Conservation (phyloP, 148 eudicot species). For the Agrostemma githago region DNA sequence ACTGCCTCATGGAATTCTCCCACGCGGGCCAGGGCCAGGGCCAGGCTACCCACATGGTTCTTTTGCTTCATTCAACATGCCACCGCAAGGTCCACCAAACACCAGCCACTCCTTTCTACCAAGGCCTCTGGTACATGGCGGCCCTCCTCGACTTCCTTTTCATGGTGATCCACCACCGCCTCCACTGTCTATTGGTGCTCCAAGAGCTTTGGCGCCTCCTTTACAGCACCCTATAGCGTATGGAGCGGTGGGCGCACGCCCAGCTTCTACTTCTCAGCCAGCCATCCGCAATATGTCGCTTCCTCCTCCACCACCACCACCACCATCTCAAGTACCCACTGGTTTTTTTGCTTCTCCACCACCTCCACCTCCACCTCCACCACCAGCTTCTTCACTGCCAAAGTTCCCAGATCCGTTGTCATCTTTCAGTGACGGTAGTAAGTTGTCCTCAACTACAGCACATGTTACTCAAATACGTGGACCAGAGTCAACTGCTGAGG, state of each 20-base stretch:
- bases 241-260: slow-evolving; percentile 28
- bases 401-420: slow-evolving; percentile 40
- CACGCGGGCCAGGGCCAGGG: slow-evolving; percentile 31
- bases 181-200: slow-evolving; percentile 24
- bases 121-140: slow-evolving; percentile 36
- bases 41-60: slow-evolving; percentile 36
- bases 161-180: slow-evolving; percentile 30
- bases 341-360: slow-evolving; percentile 26
- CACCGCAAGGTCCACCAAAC: slow-evolving; percentile 35
- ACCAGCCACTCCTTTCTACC: slow-evolving; percentile 36
- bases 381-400: slow-evolving; percentile 47
- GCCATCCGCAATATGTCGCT: slow-evolving; percentile 26
- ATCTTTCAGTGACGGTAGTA: slow-evolving; percentile 17
- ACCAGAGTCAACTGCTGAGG: slow-evolving; percentile 26
- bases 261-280: slow-evolving; percentile 27
- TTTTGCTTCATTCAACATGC: slow-evolving; percentile 24
- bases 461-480: slow-evolving; percentile 18
- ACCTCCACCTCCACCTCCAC: slow-evolving; percentile 50
- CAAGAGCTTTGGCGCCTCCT: slow-evolving; percentile 21
- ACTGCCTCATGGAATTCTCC: slow-evolving; percentile 28
- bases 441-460: slow-evolving; percentile 19
- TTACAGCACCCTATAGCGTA: slow-evolving; percentile 23
- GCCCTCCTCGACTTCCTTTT: slow-evolving; percentile 31
- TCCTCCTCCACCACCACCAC: slow-evolving; percentile 39
- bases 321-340: slow-evolving; percentile 35